phyloP scores from a whole-genome alignment of 2,329 filamentous ascomycete species.

The Elsinoe fawcettii region DNA sequence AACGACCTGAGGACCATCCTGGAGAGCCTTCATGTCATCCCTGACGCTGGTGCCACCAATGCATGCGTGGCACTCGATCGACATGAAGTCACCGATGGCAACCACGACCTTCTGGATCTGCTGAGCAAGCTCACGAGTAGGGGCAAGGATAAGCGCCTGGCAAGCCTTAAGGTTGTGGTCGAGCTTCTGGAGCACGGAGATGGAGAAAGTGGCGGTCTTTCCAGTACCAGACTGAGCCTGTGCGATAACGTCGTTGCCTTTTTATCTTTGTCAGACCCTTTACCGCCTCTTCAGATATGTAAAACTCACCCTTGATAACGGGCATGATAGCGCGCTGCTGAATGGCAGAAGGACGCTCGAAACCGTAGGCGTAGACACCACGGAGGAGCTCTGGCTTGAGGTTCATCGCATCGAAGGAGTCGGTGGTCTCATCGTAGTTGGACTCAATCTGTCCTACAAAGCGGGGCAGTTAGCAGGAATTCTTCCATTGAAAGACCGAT shows the following conservation, averaged over 20 bases:
- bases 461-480: constrained; percentile 5
- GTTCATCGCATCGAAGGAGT: constrained; percentile 98
- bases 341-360: constrained; percentile 98
- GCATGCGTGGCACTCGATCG: constrained; percentile 96
- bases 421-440: constrained; percentile 99
- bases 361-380: constrained; percentile 99
- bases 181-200: constrained; percentile 98
- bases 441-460: constrained; percentile 92
- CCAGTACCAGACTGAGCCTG: constrained; percentile 99
- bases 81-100: constrained; percentile 99
- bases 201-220: constrained; percentile 99
- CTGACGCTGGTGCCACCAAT: constrained; percentile 97
- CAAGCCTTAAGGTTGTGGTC: constrained; percentile 90
- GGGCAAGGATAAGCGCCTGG: constrained; percentile 94
- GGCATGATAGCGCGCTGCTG: constrained; percentile 99
- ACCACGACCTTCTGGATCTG: constrained; percentile 99
- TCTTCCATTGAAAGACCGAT: neutral
- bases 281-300: constrained; percentile 1
- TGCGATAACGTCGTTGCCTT: constrained; percentile 96
- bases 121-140: constrained; percentile 95
- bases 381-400: constrained; percentile 95
- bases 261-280: constrained; percentile 17
- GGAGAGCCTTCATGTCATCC: constrained; percentile 96
- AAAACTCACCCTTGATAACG: constrained; percentile 87
- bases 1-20: constrained; percentile 93